These are phyloP conservation scores for Daldinia vernicosa DNA, from an alignment of 495 filamentous ascomycete species.

Conservation along the genomic window DNA sequence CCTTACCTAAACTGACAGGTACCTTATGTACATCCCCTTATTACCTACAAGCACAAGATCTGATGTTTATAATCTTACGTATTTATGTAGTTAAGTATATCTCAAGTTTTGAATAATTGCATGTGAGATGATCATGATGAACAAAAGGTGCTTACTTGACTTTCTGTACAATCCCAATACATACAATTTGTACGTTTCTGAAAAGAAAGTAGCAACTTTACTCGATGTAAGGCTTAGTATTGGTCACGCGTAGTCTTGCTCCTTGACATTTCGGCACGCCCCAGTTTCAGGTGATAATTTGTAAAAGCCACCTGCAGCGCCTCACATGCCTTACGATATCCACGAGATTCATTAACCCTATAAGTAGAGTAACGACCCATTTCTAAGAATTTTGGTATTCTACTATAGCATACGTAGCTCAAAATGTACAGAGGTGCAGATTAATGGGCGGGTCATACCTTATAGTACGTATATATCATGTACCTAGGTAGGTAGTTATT, in stretches of 20 bases:
- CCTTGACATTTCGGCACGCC: slow-evolving; percentile 13
- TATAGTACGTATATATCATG: neutral
- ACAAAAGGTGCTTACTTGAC: no score
- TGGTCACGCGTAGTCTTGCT: slow-evolving; percentile 27
- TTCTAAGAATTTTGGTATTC: neutral
- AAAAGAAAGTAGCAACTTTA: slow-evolving; percentile 2
- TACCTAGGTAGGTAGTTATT: no score
- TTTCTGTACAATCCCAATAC: no score
- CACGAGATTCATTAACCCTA: slow-evolving; percentile 16
- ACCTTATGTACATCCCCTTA: no score
- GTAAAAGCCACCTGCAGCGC: slow-evolving; percentile 25
- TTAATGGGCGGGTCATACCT: neutral
- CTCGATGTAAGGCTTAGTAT: slow-evolving; percentile 27
- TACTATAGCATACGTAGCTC: no score
- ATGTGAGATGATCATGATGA: no score
- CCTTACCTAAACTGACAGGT: no score
- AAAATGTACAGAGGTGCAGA: no score
- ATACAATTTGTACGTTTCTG: neutral
- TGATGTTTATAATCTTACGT: no score
- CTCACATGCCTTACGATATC: slow-evolving; percentile 31
- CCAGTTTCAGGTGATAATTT: slow-evolving; percentile 31
- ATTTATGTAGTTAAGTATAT: no score
- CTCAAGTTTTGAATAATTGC: no score
- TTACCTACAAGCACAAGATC: no score
- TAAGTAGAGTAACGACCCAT: neutral